These are phyloP conservation scores for Colletotrichum gigasporum DNA, from an alignment of 2,329 filamentous ascomycete genomes.

Conservation along the genomic window DNA sequence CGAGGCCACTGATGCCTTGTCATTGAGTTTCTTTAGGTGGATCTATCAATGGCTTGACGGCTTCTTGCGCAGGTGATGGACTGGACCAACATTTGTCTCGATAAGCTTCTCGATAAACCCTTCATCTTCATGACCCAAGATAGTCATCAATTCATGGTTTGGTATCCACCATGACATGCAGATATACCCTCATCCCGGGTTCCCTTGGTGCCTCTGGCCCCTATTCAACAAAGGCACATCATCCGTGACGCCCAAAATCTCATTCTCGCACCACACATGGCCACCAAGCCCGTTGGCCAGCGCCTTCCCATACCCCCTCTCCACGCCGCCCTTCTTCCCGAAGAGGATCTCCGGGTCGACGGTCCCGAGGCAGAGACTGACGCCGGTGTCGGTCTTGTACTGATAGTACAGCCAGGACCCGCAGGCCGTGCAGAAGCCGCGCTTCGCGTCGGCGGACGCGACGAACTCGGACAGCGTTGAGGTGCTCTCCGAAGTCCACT, in stretches of 20 bases:
- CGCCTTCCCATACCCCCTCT: constrained; percentile 45
- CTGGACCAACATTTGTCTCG: too few relatives aligned
- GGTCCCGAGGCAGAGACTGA: constrained; percentile 52
- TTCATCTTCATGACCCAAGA: too few relatives aligned
- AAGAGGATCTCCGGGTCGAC: constrained; percentile 55
- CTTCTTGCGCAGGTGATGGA: too few relatives aligned
- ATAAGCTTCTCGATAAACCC: too few relatives aligned
- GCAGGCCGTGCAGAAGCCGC: constrained; percentile 59
- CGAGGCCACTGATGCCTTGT: neutral
- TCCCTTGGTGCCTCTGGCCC: neutral
- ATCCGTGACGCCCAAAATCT: constrained; percentile 60
- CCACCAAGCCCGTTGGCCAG: constrained; percentile 46
- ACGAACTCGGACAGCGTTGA: constrained; percentile 49
- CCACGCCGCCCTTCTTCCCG: constrained; percentile 4
- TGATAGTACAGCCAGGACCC: constrained; percentile 60
- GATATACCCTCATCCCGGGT: neutral
- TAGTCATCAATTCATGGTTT: too few relatives aligned
- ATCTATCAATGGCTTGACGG: too few relatives aligned
- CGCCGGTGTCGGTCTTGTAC: constrained; percentile 37
- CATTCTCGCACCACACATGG: constrained; percentile 54
- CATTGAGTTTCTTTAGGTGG: too few relatives aligned
- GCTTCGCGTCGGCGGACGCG: constrained; percentile 49
- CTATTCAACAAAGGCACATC: constrained; percentile 37
- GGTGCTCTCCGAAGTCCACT: constrained; percentile 40
- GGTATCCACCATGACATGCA: too few relatives aligned